phyloP scores from a whole-genome alignment of 768 basidiomycete genomes.

The Trametes villosa region DNA sequence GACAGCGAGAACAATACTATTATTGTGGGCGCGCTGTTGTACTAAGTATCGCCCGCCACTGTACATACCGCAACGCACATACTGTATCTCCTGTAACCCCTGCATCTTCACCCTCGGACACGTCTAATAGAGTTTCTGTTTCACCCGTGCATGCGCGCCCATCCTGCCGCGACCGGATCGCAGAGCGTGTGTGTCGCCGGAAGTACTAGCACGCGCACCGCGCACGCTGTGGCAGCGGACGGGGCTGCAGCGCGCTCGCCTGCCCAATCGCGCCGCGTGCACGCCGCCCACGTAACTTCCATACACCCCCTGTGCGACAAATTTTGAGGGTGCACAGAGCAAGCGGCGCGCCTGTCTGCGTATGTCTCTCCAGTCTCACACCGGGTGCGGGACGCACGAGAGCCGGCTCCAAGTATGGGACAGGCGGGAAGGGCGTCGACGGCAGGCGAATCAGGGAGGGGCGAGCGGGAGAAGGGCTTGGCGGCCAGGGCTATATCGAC shows the following conservation, averaged over 20 bases:
- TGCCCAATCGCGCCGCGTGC: background rate
- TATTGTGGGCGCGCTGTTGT: conserved; percentile 10
- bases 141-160: background rate
- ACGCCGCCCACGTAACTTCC: background rate
- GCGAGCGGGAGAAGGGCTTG: conserved; percentile 6
- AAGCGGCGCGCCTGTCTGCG: background rate
- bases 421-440: too few relatives aligned
- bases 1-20: conserved; percentile 15
- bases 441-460: background rate
- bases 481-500: conserved; percentile 15
- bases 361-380: conserved; percentile 10
- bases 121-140: conserved; percentile 4
- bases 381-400: conserved; percentile 8
- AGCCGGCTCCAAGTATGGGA: conserved; percentile 16
- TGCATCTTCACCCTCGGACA: background rate
- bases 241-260: too few relatives aligned
- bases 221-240: too few relatives aligned
- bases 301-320: background rate
- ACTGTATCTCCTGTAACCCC: conserved; percentile 7
- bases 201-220: too few relatives aligned
- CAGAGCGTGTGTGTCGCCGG: too few relatives aligned
- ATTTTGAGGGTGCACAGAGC: conserved; percentile 4
- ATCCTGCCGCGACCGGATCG: background rate
- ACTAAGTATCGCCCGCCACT: conserved; percentile 1
- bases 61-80: conserved; percentile 17